A percentile compares a stretch with the other conserved stretches of the same genome.
Conservation (phyloP, 2,329 filamentous ascomycete species). For the Trichoderma sp. region DNA sequence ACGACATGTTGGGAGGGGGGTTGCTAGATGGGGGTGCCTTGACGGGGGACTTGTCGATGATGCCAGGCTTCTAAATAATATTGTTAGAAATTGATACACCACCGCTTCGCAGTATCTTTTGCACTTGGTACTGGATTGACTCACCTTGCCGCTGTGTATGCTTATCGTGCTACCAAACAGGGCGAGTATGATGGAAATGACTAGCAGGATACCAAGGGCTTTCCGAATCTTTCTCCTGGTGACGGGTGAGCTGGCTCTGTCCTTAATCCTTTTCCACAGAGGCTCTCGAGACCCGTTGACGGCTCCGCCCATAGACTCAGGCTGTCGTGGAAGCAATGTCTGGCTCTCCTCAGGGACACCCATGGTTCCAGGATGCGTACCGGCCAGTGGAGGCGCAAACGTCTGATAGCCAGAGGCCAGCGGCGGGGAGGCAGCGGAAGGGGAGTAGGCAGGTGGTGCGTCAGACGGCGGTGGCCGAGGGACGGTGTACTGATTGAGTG, state of each 20-base stretch:
- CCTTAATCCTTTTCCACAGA: slow-evolving; percentile 39
- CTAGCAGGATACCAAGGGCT: slow-evolving; percentile 38
- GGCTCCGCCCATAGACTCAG: slow-evolving; percentile 51
- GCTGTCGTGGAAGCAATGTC: slow-evolving; percentile 46
- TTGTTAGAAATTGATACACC: neutral
- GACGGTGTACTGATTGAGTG: slow-evolving; percentile 31
- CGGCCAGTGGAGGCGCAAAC: slow-evolving; percentile 38
- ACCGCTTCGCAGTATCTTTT: neutral
- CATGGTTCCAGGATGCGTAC: slow-evolving; percentile 40
- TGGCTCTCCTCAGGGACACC: slow-evolving; percentile 47
- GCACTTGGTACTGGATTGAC: slow-evolving; percentile 16
- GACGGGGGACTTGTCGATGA: slow-evolving; percentile 35
- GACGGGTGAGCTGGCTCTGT: slow-evolving; percentile 30
- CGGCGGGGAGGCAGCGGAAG: slow-evolving; percentile 44
- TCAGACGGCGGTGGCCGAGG: slow-evolving; percentile 39
- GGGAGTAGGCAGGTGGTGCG: slow-evolving; percentile 56
- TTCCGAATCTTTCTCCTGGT: slow-evolving; percentile 38
- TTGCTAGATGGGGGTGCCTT: slow-evolving; percentile 30
- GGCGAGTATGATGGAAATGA: slow-evolving; percentile 40
- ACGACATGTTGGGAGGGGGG: slow-evolving; percentile 33
- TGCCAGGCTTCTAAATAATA: slow-evolving; percentile 29
- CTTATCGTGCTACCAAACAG: slow-evolving; percentile 34
- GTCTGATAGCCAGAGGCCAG: slow-evolving; percentile 47
- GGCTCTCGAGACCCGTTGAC: slow-evolving; percentile 34
- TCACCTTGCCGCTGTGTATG: slow-evolving; percentile 38